Evolutionary conservation across 129 eudicot species (phyloP).

Genomic region (Helianthus annuus): DNA sequence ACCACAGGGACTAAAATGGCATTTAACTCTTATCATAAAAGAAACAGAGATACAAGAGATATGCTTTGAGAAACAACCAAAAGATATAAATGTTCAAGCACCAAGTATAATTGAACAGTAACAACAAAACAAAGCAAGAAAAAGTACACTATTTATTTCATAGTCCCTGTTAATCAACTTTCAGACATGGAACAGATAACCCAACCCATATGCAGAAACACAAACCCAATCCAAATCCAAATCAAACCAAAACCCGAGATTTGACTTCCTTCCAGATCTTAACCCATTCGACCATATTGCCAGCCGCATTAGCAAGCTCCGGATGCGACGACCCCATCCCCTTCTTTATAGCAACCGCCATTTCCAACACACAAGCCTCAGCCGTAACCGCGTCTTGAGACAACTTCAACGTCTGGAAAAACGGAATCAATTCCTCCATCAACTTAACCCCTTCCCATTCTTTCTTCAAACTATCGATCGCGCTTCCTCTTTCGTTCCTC

Average conservation of each 20-base stretch:
- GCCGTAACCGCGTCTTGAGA: conserved; percentile 60
- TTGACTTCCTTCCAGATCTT: conserved; percentile 71
- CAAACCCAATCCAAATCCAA: background rate
- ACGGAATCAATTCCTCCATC: conserved; percentile 89
- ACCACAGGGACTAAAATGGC: no score
- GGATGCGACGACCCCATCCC: conserved; percentile 46
- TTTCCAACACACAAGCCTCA: conserved; percentile 75
- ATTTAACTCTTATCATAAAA: no score
- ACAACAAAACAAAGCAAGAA: background rate
- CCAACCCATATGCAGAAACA: background rate
- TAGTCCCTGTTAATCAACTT: background rate
- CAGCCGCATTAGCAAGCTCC: conserved; percentile 59
- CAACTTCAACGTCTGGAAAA: conserved; percentile 66
- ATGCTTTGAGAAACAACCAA: background rate
- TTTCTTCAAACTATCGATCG: conserved; percentile 82
- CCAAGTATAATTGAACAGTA: background rate
- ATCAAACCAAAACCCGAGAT: conserved; percentile 32
- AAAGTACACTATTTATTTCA: conserved; percentile 13
- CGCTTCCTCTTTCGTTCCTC: conserved; percentile 87
- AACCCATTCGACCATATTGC: conserved; percentile 82
- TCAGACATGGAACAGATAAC: conserved; percentile 8
- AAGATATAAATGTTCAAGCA: background rate
- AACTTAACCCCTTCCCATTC: conserved; percentile 95
- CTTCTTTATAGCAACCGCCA: conserved; percentile 74
- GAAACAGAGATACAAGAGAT: no score